Evolutionary conservation across 2,329 filamentous ascomycete genomes (phyloP).

Genomic region (Trichoderma citrinoviride): DNA sequence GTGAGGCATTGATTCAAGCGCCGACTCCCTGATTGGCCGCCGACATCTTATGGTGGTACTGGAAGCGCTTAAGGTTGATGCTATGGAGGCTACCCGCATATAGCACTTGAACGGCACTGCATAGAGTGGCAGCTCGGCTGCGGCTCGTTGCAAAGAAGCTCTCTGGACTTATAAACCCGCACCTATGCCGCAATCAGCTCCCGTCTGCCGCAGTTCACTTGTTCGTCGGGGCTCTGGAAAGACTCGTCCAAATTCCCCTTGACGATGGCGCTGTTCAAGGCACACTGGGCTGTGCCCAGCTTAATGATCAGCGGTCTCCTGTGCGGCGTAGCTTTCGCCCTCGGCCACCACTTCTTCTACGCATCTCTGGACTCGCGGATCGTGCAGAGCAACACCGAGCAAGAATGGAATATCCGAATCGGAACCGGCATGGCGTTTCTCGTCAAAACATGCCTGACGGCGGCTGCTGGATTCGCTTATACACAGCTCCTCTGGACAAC

Average conservation of each 20-base stretch:
- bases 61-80: neutral
- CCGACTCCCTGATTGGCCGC: neutral
- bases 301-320: neutral
- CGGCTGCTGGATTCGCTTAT: neutral
- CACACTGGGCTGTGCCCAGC: neutral
- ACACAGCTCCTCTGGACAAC: neutral
- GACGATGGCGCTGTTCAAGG: neutral
- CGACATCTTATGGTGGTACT: neutral
- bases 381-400: neutral
- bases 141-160: neutral
- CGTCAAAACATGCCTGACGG: neutral
- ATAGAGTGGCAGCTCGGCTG: neutral
- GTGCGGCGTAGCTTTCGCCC: neutral
- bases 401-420: constrained; percentile 1
- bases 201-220: neutral
- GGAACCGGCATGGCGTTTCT: neutral
- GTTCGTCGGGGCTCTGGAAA: neutral
- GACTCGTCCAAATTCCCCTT: neutral
- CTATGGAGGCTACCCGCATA: neutral
- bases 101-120: neutral
- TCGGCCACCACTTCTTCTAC: constrained; percentile 5
- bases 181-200: neutral
- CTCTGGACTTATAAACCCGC: neutral
- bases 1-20: neutral
- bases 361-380: neutral